Conservation (phyloP, 768 basidiomycete genomes). For the Naganishia friedmannii region DNA sequence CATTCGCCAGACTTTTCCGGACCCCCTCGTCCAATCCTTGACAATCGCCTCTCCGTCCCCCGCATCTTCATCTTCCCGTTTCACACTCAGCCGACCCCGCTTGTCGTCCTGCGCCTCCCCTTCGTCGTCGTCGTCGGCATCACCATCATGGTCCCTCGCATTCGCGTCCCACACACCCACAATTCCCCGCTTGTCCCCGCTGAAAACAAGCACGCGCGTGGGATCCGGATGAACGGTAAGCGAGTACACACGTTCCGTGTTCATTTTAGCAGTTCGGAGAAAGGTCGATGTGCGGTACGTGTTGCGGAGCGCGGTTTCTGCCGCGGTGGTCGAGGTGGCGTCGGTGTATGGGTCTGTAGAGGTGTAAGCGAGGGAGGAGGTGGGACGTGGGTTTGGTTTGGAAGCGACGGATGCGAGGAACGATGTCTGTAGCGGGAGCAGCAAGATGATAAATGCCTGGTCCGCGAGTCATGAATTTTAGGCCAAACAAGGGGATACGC, state of each 20-base stretch:
- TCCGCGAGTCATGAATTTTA: background rate
- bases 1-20: conserved; percentile 42
- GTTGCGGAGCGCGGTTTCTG: conserved; percentile 37
- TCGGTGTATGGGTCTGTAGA: conserved; percentile 35
- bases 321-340: conserved; percentile 27
- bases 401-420: conserved; percentile 32
- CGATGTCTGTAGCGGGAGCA: conserved; percentile 28
- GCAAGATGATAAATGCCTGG: background rate
- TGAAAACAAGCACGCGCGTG: conserved; percentile 50
- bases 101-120: conserved; percentile 36
- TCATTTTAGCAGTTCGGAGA: conserved; percentile 48
- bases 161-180: conserved; percentile 35
- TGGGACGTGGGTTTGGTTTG: conserved; percentile 28
- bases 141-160: conserved; percentile 30
- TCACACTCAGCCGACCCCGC: conserved; percentile 33
- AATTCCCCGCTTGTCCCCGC: conserved; percentile 52
- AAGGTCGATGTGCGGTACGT: conserved; percentile 44
- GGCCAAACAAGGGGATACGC: background rate
- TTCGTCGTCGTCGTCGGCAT: conserved; percentile 39
- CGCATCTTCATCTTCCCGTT: conserved; percentile 18
- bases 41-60: background rate
- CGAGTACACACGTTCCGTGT: conserved; percentile 52
- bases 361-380: conserved; percentile 4
- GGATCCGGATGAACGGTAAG: conserved; percentile 53
- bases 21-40: conserved; percentile 8